Evolutionary conservation across 768 basidiomycete genomes (phyloP).

Genomic region (Suillus spraguei): DNA sequence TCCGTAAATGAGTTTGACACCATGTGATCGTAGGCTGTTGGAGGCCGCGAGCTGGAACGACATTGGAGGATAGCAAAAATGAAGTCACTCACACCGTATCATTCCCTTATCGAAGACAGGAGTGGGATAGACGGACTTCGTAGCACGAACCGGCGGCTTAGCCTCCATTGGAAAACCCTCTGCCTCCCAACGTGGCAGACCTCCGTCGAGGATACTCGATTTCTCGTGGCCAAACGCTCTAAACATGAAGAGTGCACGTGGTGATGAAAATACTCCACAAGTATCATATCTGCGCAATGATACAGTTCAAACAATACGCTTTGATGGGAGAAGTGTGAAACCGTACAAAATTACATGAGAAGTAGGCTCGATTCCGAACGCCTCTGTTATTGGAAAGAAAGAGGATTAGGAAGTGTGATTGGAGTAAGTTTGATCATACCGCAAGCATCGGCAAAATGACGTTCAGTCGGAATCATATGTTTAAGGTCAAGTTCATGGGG

Average conservation of each 20-base stretch:
- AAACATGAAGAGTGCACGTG: constrained; percentile 94
- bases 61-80: constrained; percentile 36
- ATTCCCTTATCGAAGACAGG: constrained; percentile 53
- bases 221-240: constrained; percentile 85
- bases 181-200: constrained; percentile 78
- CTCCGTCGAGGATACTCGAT: constrained; percentile 92
- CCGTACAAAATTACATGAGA: constrained; percentile 84
- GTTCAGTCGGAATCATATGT: constrained; percentile 88
- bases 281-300: constrained; percentile 74
- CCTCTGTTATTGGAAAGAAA: constrained; percentile 44
- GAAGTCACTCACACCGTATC: constrained; percentile 44
- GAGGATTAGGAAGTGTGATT: constrained; percentile 10
- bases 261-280: constrained; percentile 89
- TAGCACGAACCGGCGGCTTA: constrained; percentile 26
- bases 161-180: constrained; percentile 61
- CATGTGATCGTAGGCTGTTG: constrained; percentile 78
- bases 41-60: constrained; percentile 17
- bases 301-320: constrained; percentile 12
- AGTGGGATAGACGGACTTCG: constrained; percentile 46
- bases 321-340: constrained; percentile 8
- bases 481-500: constrained; percentile 78
- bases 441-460: constrained; percentile 76
- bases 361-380: constrained; percentile 68
- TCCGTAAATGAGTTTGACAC: constrained; percentile 64
- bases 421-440: constrained; percentile 49